Conservation (phyloP, 352 stramenopile species). For the Pythium volutum region DNA sequence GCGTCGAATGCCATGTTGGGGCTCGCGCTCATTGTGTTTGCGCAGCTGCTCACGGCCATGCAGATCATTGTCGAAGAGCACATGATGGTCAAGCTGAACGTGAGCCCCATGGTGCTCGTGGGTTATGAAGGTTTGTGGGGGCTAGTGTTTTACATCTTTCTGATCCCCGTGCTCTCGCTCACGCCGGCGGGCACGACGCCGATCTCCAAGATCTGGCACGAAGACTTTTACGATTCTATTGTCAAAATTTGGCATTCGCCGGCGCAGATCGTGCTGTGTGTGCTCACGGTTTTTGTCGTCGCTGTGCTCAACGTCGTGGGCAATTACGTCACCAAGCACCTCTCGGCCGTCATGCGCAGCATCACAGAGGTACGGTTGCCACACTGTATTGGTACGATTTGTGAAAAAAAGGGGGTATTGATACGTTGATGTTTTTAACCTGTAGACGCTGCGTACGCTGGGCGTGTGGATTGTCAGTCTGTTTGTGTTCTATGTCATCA, state of each 20-base stretch:
- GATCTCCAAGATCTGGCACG: conserved; percentile 72
- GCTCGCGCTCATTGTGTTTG: conserved; percentile 67
- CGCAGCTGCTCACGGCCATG: conserved; percentile 77
- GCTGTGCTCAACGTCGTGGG: conserved; percentile 57
- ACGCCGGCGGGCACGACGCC: conserved; percentile 38
- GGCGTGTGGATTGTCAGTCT: conserved; percentile 69
- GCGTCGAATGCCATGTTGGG: conserved; percentile 57
- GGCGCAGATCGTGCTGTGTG: conserved; percentile 43
- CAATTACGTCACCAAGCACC: conserved; percentile 84
- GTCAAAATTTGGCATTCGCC: conserved; percentile 68
- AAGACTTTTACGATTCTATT: conserved; percentile 77
- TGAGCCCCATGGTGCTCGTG: conserved; percentile 82
- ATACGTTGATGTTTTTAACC: background rate
- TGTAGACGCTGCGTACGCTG: conserved; percentile 68
- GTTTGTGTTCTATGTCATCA: conserved; percentile 71
- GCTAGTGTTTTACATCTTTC: conserved; percentile 63
- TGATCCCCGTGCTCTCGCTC: conserved; percentile 63
- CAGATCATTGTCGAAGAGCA: conserved; percentile 91
- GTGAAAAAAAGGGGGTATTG: background rate
- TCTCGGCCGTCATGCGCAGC: conserved; percentile 74
- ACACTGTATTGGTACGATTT: background rate
- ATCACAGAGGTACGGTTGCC: conserved; percentile 52
- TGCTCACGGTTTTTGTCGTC: conserved; percentile 60
- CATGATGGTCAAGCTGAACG: conserved; percentile 75
- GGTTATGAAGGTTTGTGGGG: conserved; percentile 86